Evolutionary conservation across 2,329 filamentous ascomycete genomes (phyloP).

Genomic region (Metarhizium sp.): DNA sequence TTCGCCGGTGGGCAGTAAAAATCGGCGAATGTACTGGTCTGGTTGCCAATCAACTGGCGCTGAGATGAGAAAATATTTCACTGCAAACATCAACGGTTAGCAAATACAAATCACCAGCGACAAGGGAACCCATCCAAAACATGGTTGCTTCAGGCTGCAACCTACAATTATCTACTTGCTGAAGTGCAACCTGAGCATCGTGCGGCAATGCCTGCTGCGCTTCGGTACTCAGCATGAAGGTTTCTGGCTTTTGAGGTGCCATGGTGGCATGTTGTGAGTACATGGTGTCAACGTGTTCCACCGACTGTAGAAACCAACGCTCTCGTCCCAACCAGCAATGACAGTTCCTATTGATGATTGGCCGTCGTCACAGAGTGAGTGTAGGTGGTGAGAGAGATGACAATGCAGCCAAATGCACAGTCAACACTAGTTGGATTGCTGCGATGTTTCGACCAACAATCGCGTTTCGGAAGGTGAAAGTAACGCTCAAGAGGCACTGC

Average conservation of each 20-base stretch:
- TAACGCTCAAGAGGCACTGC: slow-evolving; percentile 22
- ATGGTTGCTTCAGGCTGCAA: background rate
- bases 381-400: background rate
- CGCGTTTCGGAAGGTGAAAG: background rate
- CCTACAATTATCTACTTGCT: slow-evolving; percentile 96
- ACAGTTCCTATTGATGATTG: background rate
- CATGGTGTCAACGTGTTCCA: slow-evolving; percentile 40
- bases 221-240: slow-evolving; percentile 95
- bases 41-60: slow-evolving; percentile 96
- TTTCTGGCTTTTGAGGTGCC: slow-evolving; percentile 95
- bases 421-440: background rate
- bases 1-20: slow-evolving; percentile 92
- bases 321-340: background rate
- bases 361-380: background rate
- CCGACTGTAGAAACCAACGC: slow-evolving; percentile 3
- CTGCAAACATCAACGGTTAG: slow-evolving; percentile 36
- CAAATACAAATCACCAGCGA: background rate
- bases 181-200: slow-evolving; percentile 91
- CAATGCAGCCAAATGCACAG: background rate
- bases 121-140: background rate
- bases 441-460: background rate
- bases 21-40: slow-evolving; percentile 93
- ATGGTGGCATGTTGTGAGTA: slow-evolving; percentile 79
- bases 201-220: slow-evolving; percentile 93
- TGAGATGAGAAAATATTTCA: slow-evolving; percentile 99